Evolutionary conservation across 2,329 filamentous ascomycete species (phyloP).

Genomic region (Leptographium wingfieldii): DNA sequence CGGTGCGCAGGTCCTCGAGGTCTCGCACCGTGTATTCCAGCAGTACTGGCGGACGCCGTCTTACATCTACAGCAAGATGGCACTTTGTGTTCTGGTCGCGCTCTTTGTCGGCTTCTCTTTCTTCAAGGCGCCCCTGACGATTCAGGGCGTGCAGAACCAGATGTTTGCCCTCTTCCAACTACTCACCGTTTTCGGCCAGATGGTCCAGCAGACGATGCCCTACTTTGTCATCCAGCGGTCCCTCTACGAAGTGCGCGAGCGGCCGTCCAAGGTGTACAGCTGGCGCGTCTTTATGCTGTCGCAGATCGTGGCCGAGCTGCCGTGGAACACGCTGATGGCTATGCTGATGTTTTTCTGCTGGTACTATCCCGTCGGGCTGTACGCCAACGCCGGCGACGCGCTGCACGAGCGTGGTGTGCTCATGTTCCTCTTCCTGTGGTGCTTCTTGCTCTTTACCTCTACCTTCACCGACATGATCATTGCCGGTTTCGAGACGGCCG

Average conservation of each 20-base stretch:
- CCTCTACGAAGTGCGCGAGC: slow-evolving; percentile 74
- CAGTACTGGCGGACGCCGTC: slow-evolving; percentile 75
- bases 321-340: slow-evolving; percentile 67
- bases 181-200: slow-evolving; percentile 66
- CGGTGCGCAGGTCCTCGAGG: slow-evolving; percentile 50
- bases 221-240: slow-evolving; percentile 73
- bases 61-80: slow-evolving; percentile 76
- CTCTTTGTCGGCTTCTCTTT: slow-evolving; percentile 79
- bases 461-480: slow-evolving; percentile 66
- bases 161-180: slow-evolving; percentile 81
- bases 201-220: slow-evolving; percentile 73
- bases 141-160: slow-evolving; percentile 73
- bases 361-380: slow-evolving; percentile 77
- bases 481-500: slow-evolving; percentile 53
- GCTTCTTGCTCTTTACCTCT: slow-evolving; percentile 58
- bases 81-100: slow-evolving; percentile 50
- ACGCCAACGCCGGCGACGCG: slow-evolving; percentile 52
- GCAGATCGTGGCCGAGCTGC: slow-evolving; percentile 73
- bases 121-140: slow-evolving; percentile 55
- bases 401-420: slow-evolving; percentile 59
- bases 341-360: slow-evolving; percentile 55
- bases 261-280: slow-evolving; percentile 71
- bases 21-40: slow-evolving; percentile 65
- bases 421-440: slow-evolving; percentile 72
- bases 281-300: slow-evolving; percentile 79